A percentile compares a stretch with the other conserved stretches of the same genome.
Conservation (phyloP, 257 asterid genomes). For the Solanum sitiens region DNA sequence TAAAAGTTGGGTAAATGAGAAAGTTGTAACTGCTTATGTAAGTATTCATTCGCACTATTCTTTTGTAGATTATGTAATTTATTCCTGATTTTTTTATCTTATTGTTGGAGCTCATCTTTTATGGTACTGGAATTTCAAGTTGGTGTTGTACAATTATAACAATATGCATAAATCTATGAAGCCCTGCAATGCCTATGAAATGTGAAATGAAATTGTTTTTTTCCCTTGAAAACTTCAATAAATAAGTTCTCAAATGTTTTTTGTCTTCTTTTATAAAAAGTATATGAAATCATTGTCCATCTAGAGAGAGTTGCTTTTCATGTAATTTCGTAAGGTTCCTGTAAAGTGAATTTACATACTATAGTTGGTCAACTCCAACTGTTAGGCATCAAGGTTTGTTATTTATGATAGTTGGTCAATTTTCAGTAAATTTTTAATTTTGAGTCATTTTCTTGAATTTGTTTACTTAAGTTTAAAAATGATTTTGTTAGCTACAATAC, state of each 20-base stretch:
- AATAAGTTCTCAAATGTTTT: not conserved
- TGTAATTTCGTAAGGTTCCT: not conserved
- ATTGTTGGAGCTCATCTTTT: not conserved
- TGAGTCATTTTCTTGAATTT: not conserved
- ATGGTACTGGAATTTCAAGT: not conserved
- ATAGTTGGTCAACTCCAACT: not conserved
- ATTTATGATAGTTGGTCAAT: not conserved
- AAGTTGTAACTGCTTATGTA: not conserved
- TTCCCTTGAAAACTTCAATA: not conserved
- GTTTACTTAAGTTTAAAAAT: not conserved
- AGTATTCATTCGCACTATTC: not conserved
- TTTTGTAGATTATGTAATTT: too few species aligned
- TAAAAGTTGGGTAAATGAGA: not conserved
- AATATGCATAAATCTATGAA: not conserved
- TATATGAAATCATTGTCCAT: not conserved
- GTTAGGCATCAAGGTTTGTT: not conserved
- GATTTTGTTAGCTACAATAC: not conserved
- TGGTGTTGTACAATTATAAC: not conserved
- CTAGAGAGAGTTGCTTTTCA: not conserved
- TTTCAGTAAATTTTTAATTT: not conserved
- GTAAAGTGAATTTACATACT: not conserved
- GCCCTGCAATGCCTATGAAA: not conserved
- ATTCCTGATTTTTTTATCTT: not conserved
- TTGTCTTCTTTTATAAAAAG: not conserved
- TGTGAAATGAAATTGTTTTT: not conserved